These are phyloP conservation scores for Hypoxylon sp. DNA, from an alignment of 2,329 filamentous ascomycete species.

Conservation along the genomic window DNA sequence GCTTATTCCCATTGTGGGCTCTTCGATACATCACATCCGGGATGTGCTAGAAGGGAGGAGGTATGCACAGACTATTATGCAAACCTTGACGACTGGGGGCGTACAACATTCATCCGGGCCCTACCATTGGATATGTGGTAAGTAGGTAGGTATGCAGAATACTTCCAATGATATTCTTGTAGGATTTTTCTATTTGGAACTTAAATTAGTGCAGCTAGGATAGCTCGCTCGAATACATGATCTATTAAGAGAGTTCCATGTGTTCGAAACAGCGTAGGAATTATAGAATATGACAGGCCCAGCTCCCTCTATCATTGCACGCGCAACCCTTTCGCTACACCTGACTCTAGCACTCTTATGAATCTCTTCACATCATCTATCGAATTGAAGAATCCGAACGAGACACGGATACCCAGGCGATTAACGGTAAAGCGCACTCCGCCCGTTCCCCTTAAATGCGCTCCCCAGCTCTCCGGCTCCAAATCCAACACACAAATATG, in stretches of 20 bases:
- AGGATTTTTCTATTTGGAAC: no score
- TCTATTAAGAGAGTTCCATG: neutral
- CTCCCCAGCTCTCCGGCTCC: conserved; percentile 43
- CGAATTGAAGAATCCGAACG: conserved; percentile 51
- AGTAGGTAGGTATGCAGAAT: no score
- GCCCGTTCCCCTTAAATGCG: conserved; percentile 36
- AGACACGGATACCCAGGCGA: conserved; percentile 50
- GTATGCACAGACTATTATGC: conserved; percentile 23
- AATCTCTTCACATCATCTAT: conserved; percentile 46
- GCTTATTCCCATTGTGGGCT: conserved; percentile 9
- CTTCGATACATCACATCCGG: neutral
- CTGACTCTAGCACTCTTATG: conserved; percentile 27
- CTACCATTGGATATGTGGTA: neutral
- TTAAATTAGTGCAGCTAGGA: no score
- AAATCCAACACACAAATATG: conserved; percentile 53
- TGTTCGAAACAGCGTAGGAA: no score
- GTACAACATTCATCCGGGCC: conserved; percentile 9
- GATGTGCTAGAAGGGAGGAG: conserved; percentile 24
- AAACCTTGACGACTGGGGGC: conserved; percentile 32
- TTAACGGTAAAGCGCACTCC: conserved; percentile 46
- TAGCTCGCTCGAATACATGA: neutral
- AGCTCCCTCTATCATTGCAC: conserved; percentile 8
- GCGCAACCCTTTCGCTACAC: conserved; percentile 20
- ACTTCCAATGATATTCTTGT: no score
- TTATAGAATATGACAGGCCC: neutral